These are phyloP conservation scores for Sechiopsis laciniata DNA, from an alignment of 306 rosid species.

Conservation along the genomic window DNA sequence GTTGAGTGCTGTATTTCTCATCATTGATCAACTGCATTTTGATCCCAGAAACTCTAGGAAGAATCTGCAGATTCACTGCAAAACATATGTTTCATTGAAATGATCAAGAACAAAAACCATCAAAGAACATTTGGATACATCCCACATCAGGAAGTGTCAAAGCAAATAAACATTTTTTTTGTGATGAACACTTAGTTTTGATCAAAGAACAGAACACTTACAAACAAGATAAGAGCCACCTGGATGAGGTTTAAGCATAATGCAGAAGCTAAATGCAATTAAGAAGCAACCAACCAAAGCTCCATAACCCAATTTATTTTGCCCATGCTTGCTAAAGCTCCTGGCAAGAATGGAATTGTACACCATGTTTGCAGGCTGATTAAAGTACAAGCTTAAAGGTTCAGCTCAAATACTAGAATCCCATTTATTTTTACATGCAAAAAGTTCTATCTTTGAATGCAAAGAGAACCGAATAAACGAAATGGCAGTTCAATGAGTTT, in stretches of 20 bases:
- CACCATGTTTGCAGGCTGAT: conserved; percentile 26
- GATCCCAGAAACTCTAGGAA: conserved; percentile 36
- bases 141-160: background rate
- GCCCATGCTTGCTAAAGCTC: conserved; percentile 76
- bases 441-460: background rate
- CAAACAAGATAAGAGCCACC: conserved; percentile 54
- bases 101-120: background rate
- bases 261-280: conserved; percentile 48
- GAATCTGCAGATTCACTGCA: conserved; percentile 51
- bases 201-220: conserved; percentile 35
- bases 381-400: conserved; percentile 1
- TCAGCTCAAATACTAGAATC: background rate
- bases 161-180: background rate
- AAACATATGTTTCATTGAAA: conserved; percentile 9
- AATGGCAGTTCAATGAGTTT: no score
- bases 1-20: conserved; percentile 26
- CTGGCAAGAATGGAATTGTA: conserved; percentile 58
- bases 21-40: conserved; percentile 51
- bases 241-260: conserved; percentile 58
- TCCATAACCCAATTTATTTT: conserved; percentile 65
- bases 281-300: conserved; percentile 60
- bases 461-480: background rate
- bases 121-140: background rate
- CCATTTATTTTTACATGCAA: background rate
- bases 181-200: background rate